Base-by-base conservation (phyloP, 495 filamentous ascomycete genomes). In the Durotheca rogersii region DNA sequence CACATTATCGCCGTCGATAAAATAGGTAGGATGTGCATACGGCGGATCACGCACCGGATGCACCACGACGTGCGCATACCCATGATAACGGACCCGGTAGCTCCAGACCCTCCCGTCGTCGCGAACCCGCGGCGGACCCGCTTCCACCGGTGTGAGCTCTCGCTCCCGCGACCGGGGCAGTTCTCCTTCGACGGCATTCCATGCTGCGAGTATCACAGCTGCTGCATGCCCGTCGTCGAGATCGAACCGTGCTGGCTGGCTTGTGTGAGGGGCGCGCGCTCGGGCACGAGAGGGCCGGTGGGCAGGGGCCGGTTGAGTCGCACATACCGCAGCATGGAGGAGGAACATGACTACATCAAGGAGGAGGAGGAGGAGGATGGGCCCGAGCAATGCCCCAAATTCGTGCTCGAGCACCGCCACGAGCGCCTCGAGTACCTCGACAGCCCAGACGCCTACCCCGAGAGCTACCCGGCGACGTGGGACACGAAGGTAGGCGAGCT, bases 11-110 rank as follows among this genome's bases (percentile, higher is more conserved):
- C n/a, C n/a, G n/a, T n/a, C n/a, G n/a, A n/a, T n/a, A n/a, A n/a
- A n/a, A n/a, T n/a, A 25, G 17, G 1, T 4, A 53, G 23, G 4
- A 62, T 65, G 62, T 65, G 59, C 33, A 29, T 41, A 12, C 44
- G 29, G 10, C 51, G 37, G 1, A 16, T 55, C 3, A 57, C 32
- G 6, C 62, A 65, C 14, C 9, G 29, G 5, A 65, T 65, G 62
- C 62, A 65, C 40, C 62, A 65, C 50, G 59, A 62, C 14, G 56
- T 65, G 14, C 55, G 55, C 0, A 18, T 19, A 1, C 56, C 53
- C 2, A 65, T 62, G 52, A 48, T 65, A 20, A 25, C 49, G 0
- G 36, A 53, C 17, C 20, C 51, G 0, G 3, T 9, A 3, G 4
- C 4, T 4, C 14, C 46, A 0, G 2, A 17, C 6, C 41, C 53